phyloP scores from a whole-genome alignment of 352 stramenopile species.

The Phytophthora capsici region DNA sequence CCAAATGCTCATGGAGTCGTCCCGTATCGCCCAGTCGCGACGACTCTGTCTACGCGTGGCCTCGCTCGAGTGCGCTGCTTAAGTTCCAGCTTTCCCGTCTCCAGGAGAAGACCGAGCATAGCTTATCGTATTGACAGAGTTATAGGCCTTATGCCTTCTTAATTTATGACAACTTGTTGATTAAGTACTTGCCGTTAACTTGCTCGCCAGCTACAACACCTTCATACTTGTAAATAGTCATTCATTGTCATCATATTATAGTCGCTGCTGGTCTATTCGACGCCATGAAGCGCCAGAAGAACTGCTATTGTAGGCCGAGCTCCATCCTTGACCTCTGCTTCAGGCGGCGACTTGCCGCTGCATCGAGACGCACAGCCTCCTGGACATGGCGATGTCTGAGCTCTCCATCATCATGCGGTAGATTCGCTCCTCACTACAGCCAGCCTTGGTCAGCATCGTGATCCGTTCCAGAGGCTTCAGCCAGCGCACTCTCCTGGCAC shows the following conservation, averaged over 20 bases:
- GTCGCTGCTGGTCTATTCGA: conserved; percentile 13
- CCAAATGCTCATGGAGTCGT: conserved; percentile 63
- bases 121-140: neutral
- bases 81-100: conserved; percentile 41
- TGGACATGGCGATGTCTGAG: conserved; percentile 72
- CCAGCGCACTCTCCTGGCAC: conserved; percentile 46
- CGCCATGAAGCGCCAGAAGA: neutral
- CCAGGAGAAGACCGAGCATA: neutral
- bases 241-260: conserved; percentile 30
- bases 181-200: conserved; percentile 23
- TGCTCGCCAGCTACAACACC: neutral
- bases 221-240: conserved; percentile 27
- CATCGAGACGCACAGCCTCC: conserved; percentile 41
- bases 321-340: neutral
- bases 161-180: conserved; percentile 20
- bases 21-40: conserved; percentile 58
- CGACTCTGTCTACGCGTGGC: conserved; percentile 6
- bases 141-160: neutral
- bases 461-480: conserved; percentile 67
- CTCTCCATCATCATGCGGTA: conserved; percentile 72
- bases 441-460: conserved; percentile 63
- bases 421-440: conserved; percentile 63
- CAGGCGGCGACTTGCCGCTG: conserved; percentile 24
- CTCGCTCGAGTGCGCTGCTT: conserved; percentile 10
- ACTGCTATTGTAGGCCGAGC: no score